Base-by-base conservation (phyloP, 2,329 filamentous ascomycete species). In the Fusarium chuoi region DNA sequence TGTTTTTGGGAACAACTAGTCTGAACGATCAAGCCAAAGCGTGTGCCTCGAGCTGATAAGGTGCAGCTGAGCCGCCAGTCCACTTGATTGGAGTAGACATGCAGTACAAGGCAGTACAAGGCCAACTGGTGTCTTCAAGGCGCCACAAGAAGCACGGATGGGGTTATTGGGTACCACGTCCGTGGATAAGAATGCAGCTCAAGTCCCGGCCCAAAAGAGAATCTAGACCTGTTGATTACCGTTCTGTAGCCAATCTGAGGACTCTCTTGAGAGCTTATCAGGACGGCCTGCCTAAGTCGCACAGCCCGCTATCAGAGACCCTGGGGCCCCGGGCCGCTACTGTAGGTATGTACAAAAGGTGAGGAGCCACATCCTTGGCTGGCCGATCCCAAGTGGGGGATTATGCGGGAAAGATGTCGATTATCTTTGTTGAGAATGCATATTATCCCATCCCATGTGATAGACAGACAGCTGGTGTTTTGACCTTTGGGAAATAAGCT, bases 191-290 rank as follows among this genome's bases (percentile, higher is more conserved):
- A 57, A 49, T 57, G 39, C 54, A 66, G 26, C 49, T 49, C 60
- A 60, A 63, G 41, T 63, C 54, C 65, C 38, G 52, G 54, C 28
- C 42, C 54, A 52, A 54, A 28, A 55, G 42, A 28, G 45, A 56
- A 62, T 52, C 62, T 35, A 64, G 62, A 45, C 68, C 30, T 44
- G 26, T 60, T 46, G 45, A 68, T 45, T 54, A 60, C 52, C 35
- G 33, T 41, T 41, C 42, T 41, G 48, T 45, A 57, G 36, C 65
- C 62, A 75, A 75, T 75, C 65, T 70, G 26, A 57, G 59, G 39
- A 38, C 71, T 55, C 33, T 58, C 55, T 54, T 52, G 44, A 41
- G 56, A 35, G 42, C 73, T 75, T 75, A 75, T 75, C 73, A 73
- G 45, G 54, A 57, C 46, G 42, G 46, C 26, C 49, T 63, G 51